Evolutionary conservation across 257 asterid genomes (phyloP), one percentile per base, ranked within the genome.

Genomic region (Leonotis leonurus): DNA sequence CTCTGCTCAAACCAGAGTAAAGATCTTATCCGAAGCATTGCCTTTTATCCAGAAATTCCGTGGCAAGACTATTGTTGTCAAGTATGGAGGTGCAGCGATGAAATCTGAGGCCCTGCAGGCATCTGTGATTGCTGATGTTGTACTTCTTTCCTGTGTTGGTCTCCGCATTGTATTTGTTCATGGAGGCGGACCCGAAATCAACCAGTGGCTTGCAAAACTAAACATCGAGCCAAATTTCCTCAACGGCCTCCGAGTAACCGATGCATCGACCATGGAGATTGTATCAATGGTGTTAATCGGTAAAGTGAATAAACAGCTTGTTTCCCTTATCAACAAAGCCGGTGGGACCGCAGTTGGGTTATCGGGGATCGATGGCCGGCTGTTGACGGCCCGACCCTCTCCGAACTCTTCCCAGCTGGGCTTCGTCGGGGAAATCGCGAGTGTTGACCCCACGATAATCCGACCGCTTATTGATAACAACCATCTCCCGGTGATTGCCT

Each of bases 1-100:
- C 67, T 70, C 95, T 1, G 85, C 85, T 43, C 81, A 81, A 64
- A 65, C 78, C 64, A 77, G 90, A 43, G 95, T 88, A 56, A 68
- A 78, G 70, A 85, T 83, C 63, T 75, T 88, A 21, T 83, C 96
- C 0, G 95, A 88, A 72, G 96, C 93, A 12, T 61, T 86, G 24
- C 95, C 93, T 50, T 88, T 83, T 35, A 88, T 88, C 62, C 95
- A 89, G 24, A 86, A 70, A 72, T 86, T 89, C 59, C 84, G 83
- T 10, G 90, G 93, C 44, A 89, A 89, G 79, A 89, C 95, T 9
- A 75, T 89, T 48, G 95, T 89, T 0, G 96, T 89, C 4, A 88
- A 88, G 72, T 88, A 85, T 46, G 96, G 96, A 33, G 96, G 96
- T 16, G 96, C 96, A 3, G 95, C 92, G 1, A 88, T 83, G 95